Evolutionary conservation across 2,329 filamentous ascomycete genomes (phyloP), one percentile per base, ranked within the genome.

Genomic region (Fusarium burgessii): DNA sequence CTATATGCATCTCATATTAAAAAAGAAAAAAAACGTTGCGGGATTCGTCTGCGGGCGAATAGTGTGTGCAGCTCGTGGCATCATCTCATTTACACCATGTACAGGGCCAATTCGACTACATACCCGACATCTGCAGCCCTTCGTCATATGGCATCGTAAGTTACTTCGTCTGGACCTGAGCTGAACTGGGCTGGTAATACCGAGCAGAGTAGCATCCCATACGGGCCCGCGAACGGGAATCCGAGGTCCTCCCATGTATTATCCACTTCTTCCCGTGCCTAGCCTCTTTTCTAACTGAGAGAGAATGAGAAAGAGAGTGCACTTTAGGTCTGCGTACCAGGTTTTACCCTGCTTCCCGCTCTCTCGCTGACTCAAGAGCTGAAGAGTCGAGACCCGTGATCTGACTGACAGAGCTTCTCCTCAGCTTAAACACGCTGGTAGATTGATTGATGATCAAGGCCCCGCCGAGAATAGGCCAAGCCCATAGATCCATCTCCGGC

Each of bases 251-350:
- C n/a, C 32, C 49, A 45, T 43, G 47, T 42, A 46, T 68, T 73
- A 71, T 60, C 73, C 73, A 75, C 73, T 68, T 72, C 66, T 66
- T 72, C 66, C 71, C 68, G 58, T 67, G 56, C 60, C 55, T 57
- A 52, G 52, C 36, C 42, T 42, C 35, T 60, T 50, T 23, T 65
- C 47, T 54, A 23, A 66, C 20, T 38, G 23, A 50, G 15, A 35
- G 13, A 51, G 47, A 25, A 32, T 23, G 47, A 25, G 23, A 50
- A 32, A 54, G 35, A 17, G 50, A 52, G 41, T 45, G 41, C 54
- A 51, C 41, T 51, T 66, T 46, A 36, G 20, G 27, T n/a, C 20
- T 17, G 40, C 15, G 20, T 43, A 49, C 52, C 58, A 50, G 54
- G 68, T 23, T 58, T 38, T 46, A 20, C 45, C 66, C 52, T 68